phyloP scores from a whole-genome alignment of 2,329 filamentous ascomycete species.

The Lachnellula suecica region DNA sequence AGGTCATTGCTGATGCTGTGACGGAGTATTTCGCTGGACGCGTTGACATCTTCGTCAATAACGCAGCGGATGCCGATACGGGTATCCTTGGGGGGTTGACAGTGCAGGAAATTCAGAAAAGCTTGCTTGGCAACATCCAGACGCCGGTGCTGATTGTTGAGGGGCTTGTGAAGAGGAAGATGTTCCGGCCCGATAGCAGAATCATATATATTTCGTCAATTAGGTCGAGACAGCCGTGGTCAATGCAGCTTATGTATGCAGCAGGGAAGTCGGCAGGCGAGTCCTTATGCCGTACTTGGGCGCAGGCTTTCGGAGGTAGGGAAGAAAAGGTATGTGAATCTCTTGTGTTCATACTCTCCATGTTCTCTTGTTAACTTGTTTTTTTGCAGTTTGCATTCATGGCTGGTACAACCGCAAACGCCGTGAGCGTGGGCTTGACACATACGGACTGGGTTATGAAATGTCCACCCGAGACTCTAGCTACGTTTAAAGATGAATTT shows the following conservation, averaged over 20 bases:
- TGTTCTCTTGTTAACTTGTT: constrained; percentile 1
- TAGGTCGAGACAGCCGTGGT: constrained; percentile 34
- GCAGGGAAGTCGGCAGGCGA: constrained; percentile 37
- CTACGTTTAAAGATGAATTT: constrained; percentile 34
- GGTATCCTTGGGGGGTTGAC: constrained; percentile 31
- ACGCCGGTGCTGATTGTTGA: constrained; percentile 37
- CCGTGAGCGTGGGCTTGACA: constrained; percentile 34
- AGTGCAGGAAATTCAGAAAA: constrained; percentile 29
- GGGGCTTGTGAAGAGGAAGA: constrained; percentile 31
- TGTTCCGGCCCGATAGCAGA: constrained; percentile 34
- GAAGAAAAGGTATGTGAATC: constrained; percentile 27
- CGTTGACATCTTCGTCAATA: constrained; percentile 37
- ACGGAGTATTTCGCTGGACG: constrained; percentile 21
- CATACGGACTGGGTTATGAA: constrained; percentile 36
- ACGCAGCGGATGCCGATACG: constrained; percentile 32
- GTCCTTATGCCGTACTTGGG: constrained; percentile 37
- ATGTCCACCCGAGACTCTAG: constrained; percentile 33
- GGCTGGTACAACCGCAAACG: constrained; percentile 37
- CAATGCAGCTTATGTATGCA: constrained; percentile 35
- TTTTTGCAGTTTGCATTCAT: constrained; percentile 32
- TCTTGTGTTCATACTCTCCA: neutral
- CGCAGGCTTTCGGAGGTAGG: constrained; percentile 36
- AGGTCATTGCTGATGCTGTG: constrained; percentile 29
- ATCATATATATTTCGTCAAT: constrained; percentile 38
- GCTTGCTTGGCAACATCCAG: constrained; percentile 36